phyloP scores from a whole-genome alignment of 2,329 filamentous ascomycete species.

The Fusarium solani-melongenae region DNA sequence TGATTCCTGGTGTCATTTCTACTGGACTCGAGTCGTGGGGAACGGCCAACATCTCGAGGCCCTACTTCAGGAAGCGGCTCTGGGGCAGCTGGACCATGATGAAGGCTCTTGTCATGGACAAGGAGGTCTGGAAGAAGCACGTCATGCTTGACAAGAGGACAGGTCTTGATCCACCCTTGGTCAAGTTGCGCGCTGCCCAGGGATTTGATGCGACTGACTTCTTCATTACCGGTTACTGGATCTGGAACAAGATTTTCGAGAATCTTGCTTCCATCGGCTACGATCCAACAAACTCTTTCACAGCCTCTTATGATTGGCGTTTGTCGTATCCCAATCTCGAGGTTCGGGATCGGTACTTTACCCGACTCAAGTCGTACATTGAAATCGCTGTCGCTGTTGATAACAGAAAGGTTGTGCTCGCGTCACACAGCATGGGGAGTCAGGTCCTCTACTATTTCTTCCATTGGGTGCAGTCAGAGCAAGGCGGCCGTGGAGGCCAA shows the following conservation, averaged over 20 bases:
- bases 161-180: constrained; percentile 87
- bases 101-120: constrained; percentile 91
- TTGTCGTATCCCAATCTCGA: constrained; percentile 92
- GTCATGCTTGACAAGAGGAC: constrained; percentile 96
- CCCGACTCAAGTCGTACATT: constrained; percentile 87
- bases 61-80: constrained; percentile 92
- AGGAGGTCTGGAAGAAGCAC: constrained; percentile 93
- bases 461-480: constrained; percentile 81
- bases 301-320: constrained; percentile 88
- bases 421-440: constrained; percentile 97
- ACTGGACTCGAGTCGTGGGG: constrained; percentile 98
- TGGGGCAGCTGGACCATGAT: constrained; percentile 99
- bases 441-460: constrained; percentile 91
- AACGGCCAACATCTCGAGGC: constrained; percentile 83
- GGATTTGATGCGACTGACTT: constrained; percentile 99
- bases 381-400: constrained; percentile 82
- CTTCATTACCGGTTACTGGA: constrained; percentile 93
- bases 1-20: constrained; percentile 98
- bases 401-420: constrained; percentile 82
- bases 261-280: constrained; percentile 97
- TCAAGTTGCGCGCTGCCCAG: constrained; percentile 93
- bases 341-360: constrained; percentile 92
- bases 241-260: constrained; percentile 98
- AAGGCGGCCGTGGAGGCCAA: constrained; percentile 83
- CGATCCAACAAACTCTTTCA: constrained; percentile 82